These are phyloP conservation scores for Suillus hirtellus DNA, from an alignment of 768 basidiomycete genomes.

Conservation along the genomic window DNA sequence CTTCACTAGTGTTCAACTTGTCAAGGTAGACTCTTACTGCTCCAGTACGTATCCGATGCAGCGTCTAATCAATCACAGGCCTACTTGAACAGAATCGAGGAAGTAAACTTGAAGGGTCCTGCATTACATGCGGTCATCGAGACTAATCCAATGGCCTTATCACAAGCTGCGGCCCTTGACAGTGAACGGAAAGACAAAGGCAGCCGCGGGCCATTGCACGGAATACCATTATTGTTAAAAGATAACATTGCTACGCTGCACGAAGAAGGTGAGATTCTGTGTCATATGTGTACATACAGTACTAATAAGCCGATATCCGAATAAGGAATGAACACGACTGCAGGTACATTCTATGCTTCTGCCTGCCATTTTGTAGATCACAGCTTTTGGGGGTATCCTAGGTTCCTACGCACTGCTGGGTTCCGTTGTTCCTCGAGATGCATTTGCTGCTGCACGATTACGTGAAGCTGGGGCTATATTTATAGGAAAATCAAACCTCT, in stretches of 20 bases:
- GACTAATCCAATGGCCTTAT: constrained; percentile 51
- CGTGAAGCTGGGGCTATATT: constrained; percentile 29
- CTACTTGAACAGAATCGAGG: constrained; percentile 65
- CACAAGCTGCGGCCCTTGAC: constrained; percentile 52
- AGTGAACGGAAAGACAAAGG: constrained; percentile 41
- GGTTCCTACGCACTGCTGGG: constrained; percentile 33
- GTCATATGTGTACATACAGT: background rate
- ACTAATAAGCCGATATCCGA: background rate
- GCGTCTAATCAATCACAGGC: constrained; percentile 39
- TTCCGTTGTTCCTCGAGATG: constrained; percentile 28
- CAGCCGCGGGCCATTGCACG: constrained; percentile 47
- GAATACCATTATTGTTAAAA: constrained; percentile 55
- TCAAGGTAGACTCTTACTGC: constrained; percentile 12
- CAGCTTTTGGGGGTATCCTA: constrained; percentile 5
- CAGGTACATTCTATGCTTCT: constrained; percentile 22
- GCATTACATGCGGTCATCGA: constrained; percentile 60
- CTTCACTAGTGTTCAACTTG: background rate
- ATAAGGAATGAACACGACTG: constrained; percentile 41
- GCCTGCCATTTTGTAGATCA: no score
- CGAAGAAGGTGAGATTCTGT: constrained; percentile 27
- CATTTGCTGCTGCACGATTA: constrained; percentile 25
- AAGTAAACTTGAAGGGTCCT: constrained; percentile 68
- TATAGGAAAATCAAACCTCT: constrained; percentile 44
- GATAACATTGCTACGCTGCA: constrained; percentile 40
- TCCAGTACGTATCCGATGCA: background rate